These are phyloP conservation scores for Syzygium jambos DNA, from an alignment of 345 rosid species.

Conservation along the genomic window DNA sequence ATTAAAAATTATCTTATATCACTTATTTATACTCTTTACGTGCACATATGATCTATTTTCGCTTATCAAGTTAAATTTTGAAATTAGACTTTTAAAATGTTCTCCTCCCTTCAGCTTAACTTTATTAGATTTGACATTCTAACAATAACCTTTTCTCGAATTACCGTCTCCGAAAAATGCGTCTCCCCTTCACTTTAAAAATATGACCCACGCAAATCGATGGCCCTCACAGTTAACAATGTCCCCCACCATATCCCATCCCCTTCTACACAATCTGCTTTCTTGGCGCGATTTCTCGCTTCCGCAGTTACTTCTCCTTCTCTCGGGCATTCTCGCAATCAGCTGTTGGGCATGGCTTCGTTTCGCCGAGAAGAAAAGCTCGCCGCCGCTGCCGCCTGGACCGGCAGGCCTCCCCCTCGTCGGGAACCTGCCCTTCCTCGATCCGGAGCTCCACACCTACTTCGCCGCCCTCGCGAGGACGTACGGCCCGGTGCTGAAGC, in stretches of 20 bases:
- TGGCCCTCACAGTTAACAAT: not conserved
- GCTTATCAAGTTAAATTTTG: no score
- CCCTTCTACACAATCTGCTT: not conserved
- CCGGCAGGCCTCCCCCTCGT: slow-evolving; percentile 39
- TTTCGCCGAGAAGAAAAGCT: not conserved
- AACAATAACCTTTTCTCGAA: no score
- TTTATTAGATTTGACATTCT: no score
- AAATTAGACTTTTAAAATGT: no score
- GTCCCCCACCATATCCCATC: not conserved
- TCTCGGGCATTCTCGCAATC: not conserved
- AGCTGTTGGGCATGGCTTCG: not conserved
- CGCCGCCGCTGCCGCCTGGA: slow-evolving; percentile 27
- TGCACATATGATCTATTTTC: no score
- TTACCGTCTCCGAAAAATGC: not conserved
- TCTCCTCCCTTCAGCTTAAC: no score
- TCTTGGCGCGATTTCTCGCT: not conserved
- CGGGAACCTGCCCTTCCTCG: slow-evolving; percentile 39
- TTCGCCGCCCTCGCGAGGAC: slow-evolving; percentile 15
- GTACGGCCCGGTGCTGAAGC: slow-evolving; percentile 35
- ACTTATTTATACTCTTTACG: no score
- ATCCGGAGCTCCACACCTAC: slow-evolving; percentile 30
- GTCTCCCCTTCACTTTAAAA: not conserved
- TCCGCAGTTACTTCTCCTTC: not conserved
- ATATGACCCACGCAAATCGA: not conserved
- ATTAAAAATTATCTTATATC: no score